Base-by-base conservation (phyloP, 176 grass and related monocot genomes). In the Aechmea fasciata region DNA sequence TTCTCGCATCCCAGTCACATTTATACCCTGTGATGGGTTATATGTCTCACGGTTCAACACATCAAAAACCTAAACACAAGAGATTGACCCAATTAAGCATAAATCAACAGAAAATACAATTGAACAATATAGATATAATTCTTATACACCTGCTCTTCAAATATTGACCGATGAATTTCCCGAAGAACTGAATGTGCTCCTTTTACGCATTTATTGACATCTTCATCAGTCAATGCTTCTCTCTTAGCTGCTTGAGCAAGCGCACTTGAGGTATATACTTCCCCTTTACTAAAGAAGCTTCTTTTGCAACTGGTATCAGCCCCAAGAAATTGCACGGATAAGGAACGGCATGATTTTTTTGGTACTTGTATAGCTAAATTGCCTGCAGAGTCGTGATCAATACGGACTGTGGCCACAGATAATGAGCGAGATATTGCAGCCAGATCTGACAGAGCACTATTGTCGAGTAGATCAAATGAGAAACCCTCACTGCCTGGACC, bases 1-100 rank as follows among this genome's bases (percentile, higher is more conserved):
- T 80, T 97, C 85, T 8, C 72, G 75, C 89, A 97, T 90, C 68
- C 89, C 94, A 79, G 94, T 97, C 53, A 92, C 87, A 70, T 87
- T 87, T 66, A 92, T 87, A 64, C 86, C 86, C 77, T 86, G 75
- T 10, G 81, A 77, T 69, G 83, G 78, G 71, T 48, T 68, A 81
- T 87, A 92, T 41, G 84, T 84, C 67, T 92, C 93, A 2, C 68
- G 79, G 62, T 85, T 97, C 65, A 97, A 82, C 86, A 92, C 76
- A 76, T 92, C 86, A 79, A 97, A 97, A 77, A 91, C 87, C 91
- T 96, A 65, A 66, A 71, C 52, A 18, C 78, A 22, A 54, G 26
- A 77, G 14, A 14, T 50, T 50, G 20, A 49, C 51, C 68, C 65
- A 80, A 52, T 75, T 69, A 83, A 50, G 11, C 23, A 64, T 53